Evolutionary conservation across 2,329 filamentous ascomycete species (phyloP), one percentile per base, ranked within the genome.

Genomic region (Arthrobotrys musiformis): DNA sequence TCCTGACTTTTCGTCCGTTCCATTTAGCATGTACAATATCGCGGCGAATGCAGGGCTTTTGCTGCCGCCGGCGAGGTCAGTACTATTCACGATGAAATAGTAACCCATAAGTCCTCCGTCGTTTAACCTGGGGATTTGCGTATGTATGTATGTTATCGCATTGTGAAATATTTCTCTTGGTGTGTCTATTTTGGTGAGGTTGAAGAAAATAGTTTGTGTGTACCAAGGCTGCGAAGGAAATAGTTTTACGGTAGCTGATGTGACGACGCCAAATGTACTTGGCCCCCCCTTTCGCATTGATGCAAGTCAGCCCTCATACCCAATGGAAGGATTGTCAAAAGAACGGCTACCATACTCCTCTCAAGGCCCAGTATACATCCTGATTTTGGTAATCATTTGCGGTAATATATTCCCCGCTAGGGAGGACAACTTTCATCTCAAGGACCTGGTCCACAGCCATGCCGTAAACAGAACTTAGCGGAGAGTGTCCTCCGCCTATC

Each of bases 361-460:
- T 88, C 91, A 0, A 91, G 83, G 62, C 90, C 89, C 0, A 83
- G 70, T 60, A 60, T 37, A 60, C 24, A 8, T 60, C 54, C 33
- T 40, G 30, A 78, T 90, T 87, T 33, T 86, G 76, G 0, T 80
- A 80, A 0, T 83, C 84, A 2, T 84, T 86, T 0, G 88, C 88
- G 1, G 82, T 85, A 0, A 89, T 78, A n/a, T 86, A 80, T 15
- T 84, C 72, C 1, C 89, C 88, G 15, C 81, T 80, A 0, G 85
- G 86, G 6, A 86, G 87, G n/a, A 91, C 84, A 0, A 89, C 87
- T 73, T 89, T 85, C 64, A 84, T 87, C 77, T 86, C 84, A 1
- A 91, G 83, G 0, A 86, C 85, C 60, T 91, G 86, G 78, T 91
- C 89, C 0, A 88, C 88, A 11, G 83, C 87, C 0, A 92, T 84